Conservation (phyloP, 345 rosid species). For the Linum trigynum region DNA sequence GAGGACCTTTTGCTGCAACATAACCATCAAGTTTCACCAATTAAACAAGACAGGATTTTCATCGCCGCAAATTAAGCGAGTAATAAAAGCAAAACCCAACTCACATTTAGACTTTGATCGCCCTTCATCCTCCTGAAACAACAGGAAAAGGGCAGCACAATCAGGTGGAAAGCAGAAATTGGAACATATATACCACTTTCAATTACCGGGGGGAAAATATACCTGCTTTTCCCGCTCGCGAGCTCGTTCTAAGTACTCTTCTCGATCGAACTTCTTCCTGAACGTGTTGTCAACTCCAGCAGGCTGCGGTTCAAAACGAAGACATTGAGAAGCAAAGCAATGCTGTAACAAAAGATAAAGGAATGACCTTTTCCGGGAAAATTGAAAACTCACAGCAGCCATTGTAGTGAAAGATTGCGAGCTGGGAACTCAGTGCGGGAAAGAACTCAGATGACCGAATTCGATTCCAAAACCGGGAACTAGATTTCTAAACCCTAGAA, state of each 20-base stretch:
- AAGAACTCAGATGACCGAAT: not conserved
- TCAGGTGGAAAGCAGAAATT: not conserved
- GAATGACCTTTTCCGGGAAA: not conserved
- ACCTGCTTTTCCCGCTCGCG: conserved; percentile 89
- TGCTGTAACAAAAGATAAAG: not conserved
- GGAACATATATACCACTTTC: not conserved
- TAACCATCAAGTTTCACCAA: not conserved
- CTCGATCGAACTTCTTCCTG: conserved; percentile 70
- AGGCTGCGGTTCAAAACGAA: conserved; percentile 27
- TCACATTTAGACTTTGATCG: conserved; percentile 66
- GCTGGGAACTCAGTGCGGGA: not conserved
- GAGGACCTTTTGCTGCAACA: conserved; percentile 69
- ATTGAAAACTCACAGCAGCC: not conserved
- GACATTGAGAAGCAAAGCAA: not conserved
- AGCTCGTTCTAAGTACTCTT: conserved; percentile 73
- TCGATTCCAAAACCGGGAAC: not conserved
- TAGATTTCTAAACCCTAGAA: not conserved
- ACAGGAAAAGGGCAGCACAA: not conserved
- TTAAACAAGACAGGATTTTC: not conserved
- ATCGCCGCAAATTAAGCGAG: not conserved
- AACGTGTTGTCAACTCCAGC: conserved; percentile 77
- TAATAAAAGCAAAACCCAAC: conserved; percentile 3
- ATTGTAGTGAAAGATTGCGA: not conserved
- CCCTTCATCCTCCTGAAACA: conserved; percentile 50
- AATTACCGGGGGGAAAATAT: not conserved